phyloP scores from a whole-genome alignment of 176 grass and related monocot species.

The Elymus sibiricus region DNA sequence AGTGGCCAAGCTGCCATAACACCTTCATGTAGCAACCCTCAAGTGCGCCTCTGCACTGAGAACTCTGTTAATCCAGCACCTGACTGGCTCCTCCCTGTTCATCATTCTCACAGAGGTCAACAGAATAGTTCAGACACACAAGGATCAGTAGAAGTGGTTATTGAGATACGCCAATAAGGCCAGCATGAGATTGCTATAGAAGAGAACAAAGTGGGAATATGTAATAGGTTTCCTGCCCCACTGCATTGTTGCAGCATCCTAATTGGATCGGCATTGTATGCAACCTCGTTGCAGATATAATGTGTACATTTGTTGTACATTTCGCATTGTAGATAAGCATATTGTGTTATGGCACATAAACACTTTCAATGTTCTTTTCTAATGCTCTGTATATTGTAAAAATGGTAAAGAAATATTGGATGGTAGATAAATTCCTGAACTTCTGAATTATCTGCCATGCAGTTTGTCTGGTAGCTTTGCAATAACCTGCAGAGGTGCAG shows the following conservation, averaged over 20 bases:
- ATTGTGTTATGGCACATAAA: not conserved
- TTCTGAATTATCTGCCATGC: not conserved
- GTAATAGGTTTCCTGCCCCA: not conserved
- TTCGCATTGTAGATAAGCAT: not conserved
- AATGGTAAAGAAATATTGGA: not conserved
- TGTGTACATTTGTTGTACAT: not conserved
- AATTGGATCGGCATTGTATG: not conserved
- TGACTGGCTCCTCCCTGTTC: constrained; percentile 27
- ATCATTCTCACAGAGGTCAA: constrained; percentile 13
- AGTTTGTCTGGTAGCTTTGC: not conserved
- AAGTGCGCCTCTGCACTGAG: constrained; percentile 10
- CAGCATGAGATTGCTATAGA: not conserved
- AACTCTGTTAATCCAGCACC: constrained; percentile 26
- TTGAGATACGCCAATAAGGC: constrained; percentile 30
- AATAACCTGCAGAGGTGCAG: not conserved
- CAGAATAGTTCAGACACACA: constrained; percentile 14
- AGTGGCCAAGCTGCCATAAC: constrained; percentile 27
- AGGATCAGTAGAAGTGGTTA: constrained; percentile 43
- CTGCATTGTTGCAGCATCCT: not conserved
- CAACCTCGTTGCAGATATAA: not conserved
- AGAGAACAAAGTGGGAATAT: not conserved
- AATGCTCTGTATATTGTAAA: not conserved
- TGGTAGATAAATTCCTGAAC: not conserved
- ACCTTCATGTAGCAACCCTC: constrained; percentile 15
- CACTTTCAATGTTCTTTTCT: not conserved